Evolutionary conservation across 2,329 filamentous ascomycete genomes (phyloP).

Genomic region (Neofusicoccum sp.): DNA sequence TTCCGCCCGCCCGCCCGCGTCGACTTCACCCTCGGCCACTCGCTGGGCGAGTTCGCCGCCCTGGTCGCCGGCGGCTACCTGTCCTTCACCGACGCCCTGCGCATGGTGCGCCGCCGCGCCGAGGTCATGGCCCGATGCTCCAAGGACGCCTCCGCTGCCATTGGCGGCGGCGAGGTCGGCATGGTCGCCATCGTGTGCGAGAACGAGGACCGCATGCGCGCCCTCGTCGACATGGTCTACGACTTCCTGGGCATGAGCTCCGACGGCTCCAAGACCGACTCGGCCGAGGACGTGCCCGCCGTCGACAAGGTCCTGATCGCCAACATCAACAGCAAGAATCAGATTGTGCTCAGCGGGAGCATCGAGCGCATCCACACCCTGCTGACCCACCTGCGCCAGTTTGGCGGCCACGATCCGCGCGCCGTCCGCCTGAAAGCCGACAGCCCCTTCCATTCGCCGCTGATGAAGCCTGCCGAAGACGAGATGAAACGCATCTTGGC

Average conservation of each 20-base stretch:
- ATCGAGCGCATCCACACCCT: conserved; percentile 80
- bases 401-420: conserved; percentile 86
- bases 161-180: conserved; percentile 80
- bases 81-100: conserved; percentile 74
- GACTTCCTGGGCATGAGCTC: conserved; percentile 74
- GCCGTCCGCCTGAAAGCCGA: conserved; percentile 86
- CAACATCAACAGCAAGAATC: conserved; percentile 94
- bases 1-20: conserved; percentile 72
- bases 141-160: conserved; percentile 58
- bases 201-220: conserved; percentile 67
- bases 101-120: conserved; percentile 74
- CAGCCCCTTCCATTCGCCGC: conserved; percentile 85
- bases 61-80: conserved; percentile 84
- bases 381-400: conserved; percentile 82
- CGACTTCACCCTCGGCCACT: conserved; percentile 86
- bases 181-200: conserved; percentile 95
- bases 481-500: conserved; percentile 72
- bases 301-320: conserved; percentile 88
- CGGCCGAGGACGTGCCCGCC: conserved; percentile 67
- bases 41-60: conserved; percentile 89
- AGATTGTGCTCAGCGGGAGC: conserved; percentile 90
- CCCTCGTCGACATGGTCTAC: conserved; percentile 72
- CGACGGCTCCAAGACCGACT: conserved; percentile 68
- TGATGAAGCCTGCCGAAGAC: conserved; percentile 83
- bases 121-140: conserved; percentile 83